Percentiles rank a stretch among this genome's conserved stretches.
These are phyloP conservation scores for Xeromyces bisporus DNA, from an alignment of 495 filamentous ascomycete species.

Conservation along the genomic window DNA sequence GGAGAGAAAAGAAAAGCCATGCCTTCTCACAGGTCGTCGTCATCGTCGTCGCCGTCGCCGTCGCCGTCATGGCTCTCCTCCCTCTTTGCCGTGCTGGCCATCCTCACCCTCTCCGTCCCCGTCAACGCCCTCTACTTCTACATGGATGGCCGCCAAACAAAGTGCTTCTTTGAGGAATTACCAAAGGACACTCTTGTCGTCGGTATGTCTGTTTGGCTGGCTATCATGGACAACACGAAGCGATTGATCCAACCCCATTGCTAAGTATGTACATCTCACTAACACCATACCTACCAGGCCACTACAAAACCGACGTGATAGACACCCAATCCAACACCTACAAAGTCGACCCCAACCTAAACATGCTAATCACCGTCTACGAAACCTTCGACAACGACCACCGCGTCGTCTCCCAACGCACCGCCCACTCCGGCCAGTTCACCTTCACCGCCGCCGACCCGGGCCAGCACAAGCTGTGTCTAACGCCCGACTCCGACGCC, in stretches of 20 bases:
- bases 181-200: conserved; percentile 96
- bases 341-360: conserved; percentile 50
- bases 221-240: too few species aligned
- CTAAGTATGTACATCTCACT: background rate
- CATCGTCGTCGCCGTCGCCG: too few species aligned
- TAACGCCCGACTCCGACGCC: conserved; percentile 55
- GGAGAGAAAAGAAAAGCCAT: conserved; percentile 7
- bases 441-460: conserved; percentile 91
- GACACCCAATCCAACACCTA: conserved; percentile 45
- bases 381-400: conserved; percentile 98
- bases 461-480: conserved; percentile 89
- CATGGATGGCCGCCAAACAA: conserved; percentile 55
- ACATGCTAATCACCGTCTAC: conserved; percentile 80
- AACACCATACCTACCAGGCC: conserved; percentile 30
- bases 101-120: conserved; percentile 35
- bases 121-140: conserved; percentile 87
- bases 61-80: conserved; percentile 24
- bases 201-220: conserved; percentile 46
- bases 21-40: conserved; percentile 16
- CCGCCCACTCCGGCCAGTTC: conserved; percentile 62
- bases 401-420: conserved; percentile 76
- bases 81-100: conserved; percentile 18
- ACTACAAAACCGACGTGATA: conserved; percentile 71
- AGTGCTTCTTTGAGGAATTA: conserved; percentile 95
- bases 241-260: background rate